Percentiles rank a stretch among this genome's conserved stretches.
phyloP scores from a whole-genome alignment of 2,329 filamentous ascomycete genomes.

The Lomentospora prolificans region DNA sequence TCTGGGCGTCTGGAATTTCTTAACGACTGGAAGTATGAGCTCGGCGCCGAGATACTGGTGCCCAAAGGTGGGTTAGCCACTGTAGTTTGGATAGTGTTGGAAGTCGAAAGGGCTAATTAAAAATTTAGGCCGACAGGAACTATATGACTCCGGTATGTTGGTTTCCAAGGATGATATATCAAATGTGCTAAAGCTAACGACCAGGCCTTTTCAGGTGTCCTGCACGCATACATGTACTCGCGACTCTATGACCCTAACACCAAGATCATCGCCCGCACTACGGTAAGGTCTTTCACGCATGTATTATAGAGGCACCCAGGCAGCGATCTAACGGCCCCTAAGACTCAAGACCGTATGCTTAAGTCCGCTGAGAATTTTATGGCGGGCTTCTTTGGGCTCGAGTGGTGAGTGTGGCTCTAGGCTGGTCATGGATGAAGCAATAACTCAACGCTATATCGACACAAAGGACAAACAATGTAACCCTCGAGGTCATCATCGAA shows the following conservation, averaged over 20 bases:
- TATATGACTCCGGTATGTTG: constrained; percentile 56
- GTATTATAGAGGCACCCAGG: too few species aligned
- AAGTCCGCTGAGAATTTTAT: constrained; percentile 71
- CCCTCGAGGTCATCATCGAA: constrained; percentile 64
- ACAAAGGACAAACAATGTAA: constrained; percentile 53
- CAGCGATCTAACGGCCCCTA: too few species aligned
- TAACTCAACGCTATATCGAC: too few species aligned
- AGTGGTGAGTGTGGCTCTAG: constrained; percentile 36
- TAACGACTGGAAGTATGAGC: constrained; percentile 56
- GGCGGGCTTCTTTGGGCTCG: constrained; percentile 67
- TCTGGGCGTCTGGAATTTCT: constrained; percentile 54
- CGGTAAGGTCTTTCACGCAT: constrained; percentile 25
- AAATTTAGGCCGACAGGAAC: constrained; percentile 49
- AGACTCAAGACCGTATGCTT: constrained; percentile 67
- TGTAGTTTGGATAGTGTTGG: background rate
- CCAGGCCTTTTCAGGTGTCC: constrained; percentile 33
- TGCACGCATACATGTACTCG: constrained; percentile 66
- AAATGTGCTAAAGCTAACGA: background rate
- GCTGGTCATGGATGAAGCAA: too few species aligned
- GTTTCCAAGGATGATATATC: too few species aligned
- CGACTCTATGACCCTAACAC: constrained; percentile 60
- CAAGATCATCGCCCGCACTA: constrained; percentile 65
- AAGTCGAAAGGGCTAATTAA: background rate
- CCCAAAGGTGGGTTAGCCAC: constrained; percentile 36
- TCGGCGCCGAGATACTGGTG: constrained; percentile 63